Conservation (phyloP, 2,329 filamentous ascomycete genomes). For the Acrodontium crateriforme region DNA sequence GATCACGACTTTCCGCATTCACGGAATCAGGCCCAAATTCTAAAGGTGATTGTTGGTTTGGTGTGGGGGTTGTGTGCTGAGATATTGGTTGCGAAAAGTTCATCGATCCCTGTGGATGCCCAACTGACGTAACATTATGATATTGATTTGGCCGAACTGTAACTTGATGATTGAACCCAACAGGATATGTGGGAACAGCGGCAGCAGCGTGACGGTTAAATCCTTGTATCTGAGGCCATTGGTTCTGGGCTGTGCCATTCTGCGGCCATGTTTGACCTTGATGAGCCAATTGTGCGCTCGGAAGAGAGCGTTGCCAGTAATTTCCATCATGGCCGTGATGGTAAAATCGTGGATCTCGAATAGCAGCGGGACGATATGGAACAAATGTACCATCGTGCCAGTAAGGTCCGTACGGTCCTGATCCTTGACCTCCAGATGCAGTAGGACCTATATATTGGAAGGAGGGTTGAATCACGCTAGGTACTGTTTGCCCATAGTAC, state of each 20-base stretch:
- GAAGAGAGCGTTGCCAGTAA: conserved; percentile 8
- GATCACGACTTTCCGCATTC: conserved; percentile 30
- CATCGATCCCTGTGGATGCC: no score
- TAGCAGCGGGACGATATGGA: conserved; percentile 45
- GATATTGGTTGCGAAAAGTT: no score
- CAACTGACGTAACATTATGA: no score
- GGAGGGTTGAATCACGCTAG: conserved; percentile 45
- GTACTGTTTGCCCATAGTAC: conserved; percentile 34
- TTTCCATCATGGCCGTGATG: conserved; percentile 11
- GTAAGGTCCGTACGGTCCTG: conserved; percentile 46
- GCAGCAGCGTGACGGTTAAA: background rate
- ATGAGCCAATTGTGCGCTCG: conserved; percentile 10
- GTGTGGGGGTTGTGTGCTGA: no score
- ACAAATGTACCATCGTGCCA: conserved; percentile 50
- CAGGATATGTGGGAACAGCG: no score
- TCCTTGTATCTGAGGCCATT: background rate
- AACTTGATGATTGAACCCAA: no score
- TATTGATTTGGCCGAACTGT: no score
- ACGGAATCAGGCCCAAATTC: conserved; percentile 30
- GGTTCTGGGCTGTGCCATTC: background rate
- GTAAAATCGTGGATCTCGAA: conserved; percentile 38
- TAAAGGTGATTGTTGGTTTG: no score
- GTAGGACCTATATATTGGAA: conserved; percentile 47
- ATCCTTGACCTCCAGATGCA: conserved; percentile 41
- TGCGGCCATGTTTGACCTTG: conserved; percentile 13